Conservation (phyloP, 2,329 filamentous ascomycete species). For the Phialophora verrucosa region DNA sequence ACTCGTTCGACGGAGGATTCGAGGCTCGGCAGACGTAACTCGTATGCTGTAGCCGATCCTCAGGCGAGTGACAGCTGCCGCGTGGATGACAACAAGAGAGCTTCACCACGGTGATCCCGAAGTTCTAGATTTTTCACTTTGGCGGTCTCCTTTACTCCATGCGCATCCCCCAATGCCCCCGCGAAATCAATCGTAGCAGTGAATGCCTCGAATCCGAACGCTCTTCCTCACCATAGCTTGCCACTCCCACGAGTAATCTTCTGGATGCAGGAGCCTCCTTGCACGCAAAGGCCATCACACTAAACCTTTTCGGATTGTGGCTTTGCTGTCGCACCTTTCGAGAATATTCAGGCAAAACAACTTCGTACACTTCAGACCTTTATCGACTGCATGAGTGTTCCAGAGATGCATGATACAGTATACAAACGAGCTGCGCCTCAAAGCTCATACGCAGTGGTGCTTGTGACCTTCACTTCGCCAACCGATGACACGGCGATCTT, state of each 20-base stretch:
- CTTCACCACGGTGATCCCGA: not conserved
- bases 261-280: not conserved
- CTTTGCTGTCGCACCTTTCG: slow-evolving; percentile 7
- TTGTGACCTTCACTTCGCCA: not conserved
- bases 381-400: not conserved
- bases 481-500: not conserved
- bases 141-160: not conserved
- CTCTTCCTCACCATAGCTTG: not conserved
- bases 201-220: not conserved
- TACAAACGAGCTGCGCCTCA: not conserved
- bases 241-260: not conserved
- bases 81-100: not conserved
- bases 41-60: no score
- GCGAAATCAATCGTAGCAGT: not conserved
- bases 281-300: not conserved
- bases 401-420: not conserved
- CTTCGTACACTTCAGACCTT: not conserved
- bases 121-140: not conserved
- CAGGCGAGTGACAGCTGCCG: not conserved
- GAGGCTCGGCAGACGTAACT: not conserved
- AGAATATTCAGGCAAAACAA: not conserved
- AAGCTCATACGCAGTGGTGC: not conserved
- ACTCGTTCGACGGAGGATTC: not conserved
- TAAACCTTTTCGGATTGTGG: not conserved
- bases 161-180: not conserved